Conservation (phyloP, 2,329 filamentous ascomycete species). For the Cryphonectria parasitica region DNA sequence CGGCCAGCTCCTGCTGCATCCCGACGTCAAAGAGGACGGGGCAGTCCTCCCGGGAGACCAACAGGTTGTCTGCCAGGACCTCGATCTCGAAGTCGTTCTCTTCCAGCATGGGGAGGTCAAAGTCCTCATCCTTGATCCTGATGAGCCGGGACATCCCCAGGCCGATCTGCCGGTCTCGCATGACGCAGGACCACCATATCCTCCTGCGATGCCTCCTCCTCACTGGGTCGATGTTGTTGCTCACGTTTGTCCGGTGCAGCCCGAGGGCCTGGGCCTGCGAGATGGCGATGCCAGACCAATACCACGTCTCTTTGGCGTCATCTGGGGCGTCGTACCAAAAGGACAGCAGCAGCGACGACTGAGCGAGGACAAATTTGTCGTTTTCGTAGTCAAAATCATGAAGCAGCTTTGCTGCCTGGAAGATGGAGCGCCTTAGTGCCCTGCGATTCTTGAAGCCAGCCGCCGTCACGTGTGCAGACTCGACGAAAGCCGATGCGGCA, state of each 20-base stretch:
- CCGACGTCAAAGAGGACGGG: constrained; percentile 69
- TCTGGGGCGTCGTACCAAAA: constrained; percentile 98
- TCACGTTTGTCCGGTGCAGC: constrained; percentile 80
- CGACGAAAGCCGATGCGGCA: constrained; percentile 84
- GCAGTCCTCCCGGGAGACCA: constrained; percentile 71
- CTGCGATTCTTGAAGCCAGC: constrained; percentile 81
- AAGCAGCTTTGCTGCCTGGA: constrained; percentile 83
- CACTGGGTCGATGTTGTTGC: constrained; percentile 69
- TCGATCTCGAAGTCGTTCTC: constrained; percentile 83
- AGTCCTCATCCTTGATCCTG: constrained; percentile 90
- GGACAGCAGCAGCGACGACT: constrained; percentile 88
- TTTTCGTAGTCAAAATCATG: constrained; percentile 97
- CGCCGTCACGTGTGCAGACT: constrained; percentile 73
- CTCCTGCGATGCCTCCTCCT: constrained; percentile 89
- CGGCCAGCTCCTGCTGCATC: constrained; percentile 78
- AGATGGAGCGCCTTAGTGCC: constrained; percentile 84
- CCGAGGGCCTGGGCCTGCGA: constrained; percentile 93
- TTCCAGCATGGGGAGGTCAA: constrained; percentile 88
- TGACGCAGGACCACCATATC: constrained; percentile 98
- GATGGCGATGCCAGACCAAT: constrained; percentile 97
- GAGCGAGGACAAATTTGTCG: constrained; percentile 85
- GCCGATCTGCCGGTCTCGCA: constrained; percentile 90
- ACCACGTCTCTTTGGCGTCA: constrained; percentile 97
- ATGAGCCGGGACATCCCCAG: constrained; percentile 92
- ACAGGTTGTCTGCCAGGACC: constrained; percentile 67